Base-by-base conservation (phyloP, 140 eudicot species). In the Ambrosia hybrid region DNA sequence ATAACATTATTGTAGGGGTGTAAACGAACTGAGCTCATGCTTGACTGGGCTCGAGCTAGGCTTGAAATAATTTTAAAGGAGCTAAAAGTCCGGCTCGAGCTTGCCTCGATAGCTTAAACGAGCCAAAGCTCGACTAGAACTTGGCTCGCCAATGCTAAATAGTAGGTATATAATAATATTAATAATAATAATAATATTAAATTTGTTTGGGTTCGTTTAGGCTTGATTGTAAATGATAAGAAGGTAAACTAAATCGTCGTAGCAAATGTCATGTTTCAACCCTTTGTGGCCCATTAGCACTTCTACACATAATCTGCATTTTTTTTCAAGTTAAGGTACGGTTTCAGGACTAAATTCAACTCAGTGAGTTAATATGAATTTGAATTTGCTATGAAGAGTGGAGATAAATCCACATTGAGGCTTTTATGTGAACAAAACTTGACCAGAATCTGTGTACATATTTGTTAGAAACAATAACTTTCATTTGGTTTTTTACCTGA, bases 381-480 rank as follows among this genome's bases (percentile, higher is more conserved):
- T 78, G 92, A 92, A 84, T 81, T 87, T 80, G 96, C 96, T 17
- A 87, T 92, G 79, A 89, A 81, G 71, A 85, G 86, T 80, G 95
- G 98, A 72, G 96, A 92, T 58, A 79, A 87, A 79, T 76, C 98
- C 43, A 88, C 92, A n/a, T 43, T 92, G 69, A 89, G 82, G 80
- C 81, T 85, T 78, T 70, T 92, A 15, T 92, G 98, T 68, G 96
- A 92, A 21, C 48, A 86, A 76, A 76, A 92, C 89, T 62, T 81
- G 83, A 57, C 83, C 79, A 75, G 95, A 92, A 59, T 83, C 98
- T 45, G 95, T 81, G 98, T 92, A 89, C 41, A 90, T 21, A 74
- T 61, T 92, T 57, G 10, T 21, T 21, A 6, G 11, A 69, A 36
- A 59, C 15, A 52, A 60, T 77, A 55, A 46, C 26, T 8, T 37